These are phyloP conservation scores for Oldenlandia corymbosa DNA, from an alignment of 257 asterid species.

Conservation along the genomic window DNA sequence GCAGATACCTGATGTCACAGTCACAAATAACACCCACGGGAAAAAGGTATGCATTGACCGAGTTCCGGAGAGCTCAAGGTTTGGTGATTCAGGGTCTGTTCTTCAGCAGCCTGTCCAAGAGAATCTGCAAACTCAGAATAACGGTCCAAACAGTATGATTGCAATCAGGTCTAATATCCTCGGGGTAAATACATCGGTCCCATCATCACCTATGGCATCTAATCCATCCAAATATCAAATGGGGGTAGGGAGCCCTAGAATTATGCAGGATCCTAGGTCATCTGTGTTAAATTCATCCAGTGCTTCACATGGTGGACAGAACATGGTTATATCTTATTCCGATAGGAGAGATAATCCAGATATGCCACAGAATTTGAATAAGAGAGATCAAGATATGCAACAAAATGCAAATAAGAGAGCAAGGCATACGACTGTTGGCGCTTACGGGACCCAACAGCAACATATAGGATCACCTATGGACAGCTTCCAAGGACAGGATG, in stretches of 20 bases:
- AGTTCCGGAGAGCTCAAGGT: constrained; percentile 57
- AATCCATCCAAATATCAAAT: constrained; percentile 52
- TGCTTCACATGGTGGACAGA: constrained; percentile 69
- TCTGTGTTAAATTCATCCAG: constrained; percentile 45
- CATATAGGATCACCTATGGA: constrained; percentile 60
- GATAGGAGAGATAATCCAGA: constrained; percentile 79
- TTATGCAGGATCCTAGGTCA: constrained; percentile 68
- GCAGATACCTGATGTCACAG: constrained; percentile 56
- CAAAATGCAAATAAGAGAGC: constrained; percentile 54
- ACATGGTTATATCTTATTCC: constrained; percentile 45
- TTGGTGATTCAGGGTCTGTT: constrained; percentile 50
- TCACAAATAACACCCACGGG: constrained; percentile 45
- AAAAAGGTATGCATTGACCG: constrained; percentile 63
- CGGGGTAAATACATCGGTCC: constrained; percentile 62
- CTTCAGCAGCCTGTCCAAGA: constrained; percentile 56
- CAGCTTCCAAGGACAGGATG: constrained; percentile 57
- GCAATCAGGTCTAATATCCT: constrained; percentile 58
- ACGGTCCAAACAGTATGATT: constrained; percentile 46
- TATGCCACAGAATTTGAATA: constrained; percentile 45
- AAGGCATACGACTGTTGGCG: constrained; percentile 38
- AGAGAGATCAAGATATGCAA: constrained; percentile 81
- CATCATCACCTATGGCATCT: constrained; percentile 45
- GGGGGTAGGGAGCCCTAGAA: constrained; percentile 61
- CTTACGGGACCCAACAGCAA: constrained; percentile 53
- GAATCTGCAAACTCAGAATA: constrained; percentile 46